Base-by-base conservation (phyloP, 2,329 filamentous ascomycete genomes). In the Colletotrichum salicis region DNA sequence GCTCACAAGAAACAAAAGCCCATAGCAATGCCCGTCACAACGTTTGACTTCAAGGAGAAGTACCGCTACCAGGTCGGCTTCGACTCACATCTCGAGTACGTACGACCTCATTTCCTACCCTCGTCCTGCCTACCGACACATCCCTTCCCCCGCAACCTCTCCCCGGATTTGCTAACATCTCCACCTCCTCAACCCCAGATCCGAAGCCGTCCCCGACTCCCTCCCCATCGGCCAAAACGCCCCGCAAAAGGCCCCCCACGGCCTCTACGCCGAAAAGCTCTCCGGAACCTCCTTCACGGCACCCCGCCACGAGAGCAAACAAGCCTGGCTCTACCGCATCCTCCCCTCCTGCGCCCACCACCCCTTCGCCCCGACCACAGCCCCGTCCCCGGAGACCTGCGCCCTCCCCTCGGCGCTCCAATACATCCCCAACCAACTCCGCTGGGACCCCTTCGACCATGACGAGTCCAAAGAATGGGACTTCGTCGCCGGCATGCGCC, bases 61-160 rank as follows among this genome's bases (percentile, higher is more conserved):
- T 96, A 96, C 85, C 86, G 85, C 70, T 96, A 96, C 82, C 91
- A 91, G 78, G 93, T 91, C 84, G 94, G 94, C 80, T 95, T 96
- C 84, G 88, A 89, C 80, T 90, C 87, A 59, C 92, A 95, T 79
- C 89, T 94, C 80, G 92, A 96, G 92, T 95, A 83, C 76, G 89
- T 82, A 13, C n/a, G 31, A 7, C 24, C 19, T 41, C 15, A 4
- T 5, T 27, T 59, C n/a, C 35, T 31, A 57, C 27, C 54, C 27
- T 37, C 4, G 37, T 22, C 48, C 22, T 10, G 22, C n/a, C 19
- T n/a, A 6, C 13, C 13, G 15, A 12, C 31, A 0, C 27, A 27
- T 15, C n/a, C 51, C 24, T 13, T 6, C 35, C 48, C 48, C 33
- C 4, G 4, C 10, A 4, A 51, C 19, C 27, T 22, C 51, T 2